Conservation (phyloP, 306 rosid genomes). For the Trifolium subterraneum region DNA sequence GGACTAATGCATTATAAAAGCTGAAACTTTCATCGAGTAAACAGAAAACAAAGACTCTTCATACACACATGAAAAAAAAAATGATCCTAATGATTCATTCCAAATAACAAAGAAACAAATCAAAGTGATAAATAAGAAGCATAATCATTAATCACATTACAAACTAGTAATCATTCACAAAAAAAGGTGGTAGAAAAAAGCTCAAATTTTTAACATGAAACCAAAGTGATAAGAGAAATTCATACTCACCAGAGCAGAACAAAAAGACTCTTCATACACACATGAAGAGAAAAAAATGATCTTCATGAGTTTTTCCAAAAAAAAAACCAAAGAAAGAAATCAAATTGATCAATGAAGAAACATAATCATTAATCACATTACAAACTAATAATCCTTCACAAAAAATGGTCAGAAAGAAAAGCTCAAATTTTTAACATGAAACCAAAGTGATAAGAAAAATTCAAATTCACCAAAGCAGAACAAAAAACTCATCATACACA, state of each 20-base stretch:
- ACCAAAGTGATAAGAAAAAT: too few species aligned
- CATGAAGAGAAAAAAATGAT: background rate
- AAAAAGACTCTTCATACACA: too few species aligned
- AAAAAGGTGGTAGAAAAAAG: background rate
- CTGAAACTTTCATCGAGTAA: too few species aligned
- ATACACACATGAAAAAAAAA: background rate
- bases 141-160: background rate
- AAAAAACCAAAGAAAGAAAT: background rate
- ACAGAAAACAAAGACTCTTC: too few species aligned
- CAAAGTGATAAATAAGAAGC: too few species aligned
- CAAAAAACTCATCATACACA: too few species aligned
- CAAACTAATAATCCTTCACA: background rate
- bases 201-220: conserved; percentile 1
- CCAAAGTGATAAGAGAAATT: too few species aligned
- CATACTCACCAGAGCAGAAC: too few species aligned
- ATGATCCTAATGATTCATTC: background rate
- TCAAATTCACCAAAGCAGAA: too few species aligned
- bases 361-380: background rate
- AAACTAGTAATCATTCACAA: background rate
- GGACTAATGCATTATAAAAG: too few species aligned
- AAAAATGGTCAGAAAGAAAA: background rate
- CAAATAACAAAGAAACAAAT: background rate
- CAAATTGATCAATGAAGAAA: too few species aligned
- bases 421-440: background rate
- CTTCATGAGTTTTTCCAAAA: background rate